Evolutionary conservation across 805 yeast species (phyloP).

Genomic region (Candida argentea): DNA sequence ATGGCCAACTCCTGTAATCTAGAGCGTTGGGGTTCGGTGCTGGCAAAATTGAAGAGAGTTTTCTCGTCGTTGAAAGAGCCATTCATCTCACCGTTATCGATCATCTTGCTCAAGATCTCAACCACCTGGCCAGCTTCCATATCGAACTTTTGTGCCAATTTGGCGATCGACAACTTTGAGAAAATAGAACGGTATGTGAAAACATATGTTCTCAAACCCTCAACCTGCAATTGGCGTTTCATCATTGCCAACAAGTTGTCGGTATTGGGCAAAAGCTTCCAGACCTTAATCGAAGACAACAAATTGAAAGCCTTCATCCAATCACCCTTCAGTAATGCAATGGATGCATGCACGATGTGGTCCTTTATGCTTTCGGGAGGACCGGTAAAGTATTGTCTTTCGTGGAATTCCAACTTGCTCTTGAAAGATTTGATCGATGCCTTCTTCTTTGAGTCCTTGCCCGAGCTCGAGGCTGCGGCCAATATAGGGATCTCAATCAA

Average conservation of each 20-base stretch:
- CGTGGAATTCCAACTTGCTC: slow-evolving; percentile 84
- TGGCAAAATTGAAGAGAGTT: slow-evolving; percentile 48
- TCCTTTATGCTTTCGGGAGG: slow-evolving; percentile 97
- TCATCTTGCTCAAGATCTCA: slow-evolving; percentile 63
- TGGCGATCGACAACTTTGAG: slow-evolving; percentile 59
- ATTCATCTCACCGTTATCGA: slow-evolving; percentile 64
- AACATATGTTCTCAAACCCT: slow-evolving; percentile 87
- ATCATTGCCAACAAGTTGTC: slow-evolving; percentile 64
- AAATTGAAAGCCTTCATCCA: slow-evolving; percentile 73
- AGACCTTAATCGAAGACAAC: slow-evolving; percentile 68
- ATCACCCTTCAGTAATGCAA: slow-evolving; percentile 77
- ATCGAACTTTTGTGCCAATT: slow-evolving; percentile 58
- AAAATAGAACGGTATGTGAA: slow-evolving; percentile 74
- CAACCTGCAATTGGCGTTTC: slow-evolving; percentile 69
- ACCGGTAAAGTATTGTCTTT: slow-evolving; percentile 90
- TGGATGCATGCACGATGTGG: slow-evolving; percentile 85
- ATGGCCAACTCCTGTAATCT: slow-evolving; percentile 83
- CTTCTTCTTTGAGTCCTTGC: slow-evolving; percentile 50
- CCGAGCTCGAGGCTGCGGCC: slow-evolving; percentile 51
- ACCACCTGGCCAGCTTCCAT: slow-evolving; percentile 45
- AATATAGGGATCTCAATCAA: slow-evolving; percentile 86
- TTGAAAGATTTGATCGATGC: slow-evolving; percentile 73
- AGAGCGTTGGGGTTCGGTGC: slow-evolving; percentile 69
- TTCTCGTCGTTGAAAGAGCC: slow-evolving; percentile 67
- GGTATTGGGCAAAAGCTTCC: slow-evolving; percentile 71